Evolutionary conservation across 305 asterid species (phyloP).

Genomic region (Rubia tinctorum): DNA sequence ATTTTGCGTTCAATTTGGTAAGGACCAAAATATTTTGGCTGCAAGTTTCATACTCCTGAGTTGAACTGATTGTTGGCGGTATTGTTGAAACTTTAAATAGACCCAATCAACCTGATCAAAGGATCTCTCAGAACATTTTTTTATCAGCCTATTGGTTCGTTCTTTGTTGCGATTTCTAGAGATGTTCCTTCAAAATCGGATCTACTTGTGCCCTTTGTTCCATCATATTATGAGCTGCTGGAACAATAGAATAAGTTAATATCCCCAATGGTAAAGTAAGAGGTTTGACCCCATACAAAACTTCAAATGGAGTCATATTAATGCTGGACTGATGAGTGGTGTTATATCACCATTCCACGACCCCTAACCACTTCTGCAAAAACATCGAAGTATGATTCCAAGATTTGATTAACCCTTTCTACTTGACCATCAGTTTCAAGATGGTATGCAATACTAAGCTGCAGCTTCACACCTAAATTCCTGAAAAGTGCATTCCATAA

Average conservation of each 20-base stretch:
- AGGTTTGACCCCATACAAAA: neutral
- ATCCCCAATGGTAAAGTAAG: neutral
- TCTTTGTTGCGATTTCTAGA: neutral
- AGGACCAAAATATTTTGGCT: neutral
- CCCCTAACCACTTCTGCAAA: too few species aligned
- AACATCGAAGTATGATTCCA: neutral
- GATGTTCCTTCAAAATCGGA: too few species aligned
- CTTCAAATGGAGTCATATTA: too few species aligned
- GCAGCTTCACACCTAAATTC: neutral
- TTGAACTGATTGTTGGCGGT: neutral
- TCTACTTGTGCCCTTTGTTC: neutral
- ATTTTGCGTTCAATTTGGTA: too few species aligned
- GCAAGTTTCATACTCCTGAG: neutral
- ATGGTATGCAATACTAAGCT: neutral
- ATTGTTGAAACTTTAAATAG: neutral
- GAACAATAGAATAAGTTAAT: neutral
- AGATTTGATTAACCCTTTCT: neutral
- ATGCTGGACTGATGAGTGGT: too few species aligned
- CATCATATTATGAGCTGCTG: neutral
- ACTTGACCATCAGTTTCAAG: too few species aligned
- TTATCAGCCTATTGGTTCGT: neutral
- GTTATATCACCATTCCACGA: neutral
- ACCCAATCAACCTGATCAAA: neutral
- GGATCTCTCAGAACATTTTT: neutral
- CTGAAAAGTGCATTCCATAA: neutral